A percentile compares a stretch with the other conserved stretches of the same genome.
These are phyloP conservation scores for Aureococcus anophagefferens DNA, from an alignment of 108 stramenopile genomes.

Conservation along the genomic window DNA sequence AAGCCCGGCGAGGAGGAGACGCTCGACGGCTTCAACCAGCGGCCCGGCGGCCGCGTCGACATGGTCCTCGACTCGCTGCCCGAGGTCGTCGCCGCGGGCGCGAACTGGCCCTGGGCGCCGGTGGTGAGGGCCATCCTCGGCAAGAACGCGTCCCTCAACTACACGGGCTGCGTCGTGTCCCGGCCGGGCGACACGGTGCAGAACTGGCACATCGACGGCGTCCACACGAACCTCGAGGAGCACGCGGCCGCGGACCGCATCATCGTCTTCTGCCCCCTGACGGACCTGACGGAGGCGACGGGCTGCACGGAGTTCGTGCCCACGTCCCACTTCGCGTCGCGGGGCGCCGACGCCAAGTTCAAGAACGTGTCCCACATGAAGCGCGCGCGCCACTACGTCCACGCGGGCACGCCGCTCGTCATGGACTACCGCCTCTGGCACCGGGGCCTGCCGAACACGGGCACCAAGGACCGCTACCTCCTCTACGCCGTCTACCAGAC, in stretches of 20 bases:
- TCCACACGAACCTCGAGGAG: background rate
- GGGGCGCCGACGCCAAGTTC: background rate
- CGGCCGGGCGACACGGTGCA: background rate
- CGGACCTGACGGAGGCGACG: background rate
- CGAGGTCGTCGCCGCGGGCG: no score
- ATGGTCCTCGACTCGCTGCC: background rate
- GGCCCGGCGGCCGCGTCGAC: background rate
- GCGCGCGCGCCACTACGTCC: background rate
- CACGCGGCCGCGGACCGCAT: background rate
- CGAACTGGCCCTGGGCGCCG: background rate
- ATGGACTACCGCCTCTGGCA: constrained; percentile 1
- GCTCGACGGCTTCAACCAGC: background rate
- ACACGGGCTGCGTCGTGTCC: background rate
- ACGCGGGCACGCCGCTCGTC: background rate
- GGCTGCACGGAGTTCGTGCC: background rate
- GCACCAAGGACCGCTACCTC: background rate
- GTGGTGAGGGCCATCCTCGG: background rate
- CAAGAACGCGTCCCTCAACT: background rate
- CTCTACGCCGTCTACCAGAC: background rate
- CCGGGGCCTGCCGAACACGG: background rate
- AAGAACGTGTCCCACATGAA: background rate
- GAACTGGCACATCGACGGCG: constrained; percentile 3
- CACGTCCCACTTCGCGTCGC: background rate
- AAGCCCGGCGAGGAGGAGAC: background rate
- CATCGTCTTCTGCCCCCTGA: background rate